Conservation (phyloP, 2,329 filamentous ascomycete genomes). For the Hymenoscyphus fraxineus region DNA sequence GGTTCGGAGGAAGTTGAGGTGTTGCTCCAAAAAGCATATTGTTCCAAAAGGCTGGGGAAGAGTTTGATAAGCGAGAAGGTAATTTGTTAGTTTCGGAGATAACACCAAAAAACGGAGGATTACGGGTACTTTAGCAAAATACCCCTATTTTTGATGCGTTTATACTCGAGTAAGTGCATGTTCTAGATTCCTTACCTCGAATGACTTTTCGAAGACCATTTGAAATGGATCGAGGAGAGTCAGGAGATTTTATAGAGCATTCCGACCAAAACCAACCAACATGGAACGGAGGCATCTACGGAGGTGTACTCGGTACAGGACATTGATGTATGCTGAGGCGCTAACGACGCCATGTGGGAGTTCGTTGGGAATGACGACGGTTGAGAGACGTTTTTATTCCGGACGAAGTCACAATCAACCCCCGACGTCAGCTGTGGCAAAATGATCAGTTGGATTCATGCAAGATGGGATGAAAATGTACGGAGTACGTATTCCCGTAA, state of each 20-base stretch:
- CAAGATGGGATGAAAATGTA: no score
- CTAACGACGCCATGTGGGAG: not conserved
- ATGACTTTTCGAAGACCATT: no score
- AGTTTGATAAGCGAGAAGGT: not conserved
- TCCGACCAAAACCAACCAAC: no score
- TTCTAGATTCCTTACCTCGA: no score
- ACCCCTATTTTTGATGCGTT: not conserved
- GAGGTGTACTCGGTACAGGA: not conserved
- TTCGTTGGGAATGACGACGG: not conserved
- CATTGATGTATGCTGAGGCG: not conserved
- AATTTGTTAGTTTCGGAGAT: not conserved
- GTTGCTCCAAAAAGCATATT: no score
- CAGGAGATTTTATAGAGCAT: not conserved
- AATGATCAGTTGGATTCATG: no score
- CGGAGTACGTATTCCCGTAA: no score
- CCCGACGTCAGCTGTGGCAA: no score
- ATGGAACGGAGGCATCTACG: no score
- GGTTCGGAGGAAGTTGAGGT: no score
- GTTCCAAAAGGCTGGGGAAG: no score
- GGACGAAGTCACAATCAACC: no score
- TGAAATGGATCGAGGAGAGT: not conserved
- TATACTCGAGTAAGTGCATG: not conserved
- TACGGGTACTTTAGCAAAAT: not conserved
- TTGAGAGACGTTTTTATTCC: not conserved
- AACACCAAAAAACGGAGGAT: not conserved